Conservation (phyloP, 2,329 filamentous ascomycete species). For the Bertia moriformis region DNA sequence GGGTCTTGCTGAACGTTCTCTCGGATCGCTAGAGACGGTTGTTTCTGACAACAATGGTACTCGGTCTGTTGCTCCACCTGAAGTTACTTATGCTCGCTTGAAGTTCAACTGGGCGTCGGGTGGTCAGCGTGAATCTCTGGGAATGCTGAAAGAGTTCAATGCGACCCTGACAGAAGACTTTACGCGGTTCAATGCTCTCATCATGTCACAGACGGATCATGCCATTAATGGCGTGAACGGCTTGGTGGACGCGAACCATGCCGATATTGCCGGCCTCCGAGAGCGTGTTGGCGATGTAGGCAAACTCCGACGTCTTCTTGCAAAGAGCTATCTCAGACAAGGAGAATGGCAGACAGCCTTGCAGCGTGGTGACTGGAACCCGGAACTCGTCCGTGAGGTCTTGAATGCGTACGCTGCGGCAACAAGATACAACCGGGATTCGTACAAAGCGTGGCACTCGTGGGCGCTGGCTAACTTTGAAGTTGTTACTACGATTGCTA, state of each 20-base stretch:
- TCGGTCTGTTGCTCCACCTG: slow-evolving; percentile 42
- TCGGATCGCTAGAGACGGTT: slow-evolving; percentile 18
- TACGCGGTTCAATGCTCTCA: background rate
- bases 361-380: slow-evolving; percentile 75
- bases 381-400: slow-evolving; percentile 70
- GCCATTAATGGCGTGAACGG: background rate
- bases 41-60: slow-evolving; percentile 38
- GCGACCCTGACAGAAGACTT: background rate
- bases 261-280: background rate
- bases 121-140: background rate
- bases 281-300: slow-evolving; percentile 26
- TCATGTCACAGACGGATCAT: background rate
- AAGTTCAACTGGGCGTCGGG: slow-evolving; percentile 4
- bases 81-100: slow-evolving; percentile 5
- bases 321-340: slow-evolving; percentile 90
- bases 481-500: slow-evolving; percentile 50
- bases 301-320: slow-evolving; percentile 50
- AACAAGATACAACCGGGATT: slow-evolving; percentile 82
- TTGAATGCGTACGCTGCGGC: slow-evolving; percentile 81
- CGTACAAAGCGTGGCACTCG: slow-evolving; percentile 99
- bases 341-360: slow-evolving; percentile 88
- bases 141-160: background rate
- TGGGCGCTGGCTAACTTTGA: slow-evolving; percentile 98
- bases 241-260: background rate
- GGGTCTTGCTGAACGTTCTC: slow-evolving; percentile 85